phyloP scores from a whole-genome alignment of 345 rosid genomes.

The Brassica juncea region DNA sequence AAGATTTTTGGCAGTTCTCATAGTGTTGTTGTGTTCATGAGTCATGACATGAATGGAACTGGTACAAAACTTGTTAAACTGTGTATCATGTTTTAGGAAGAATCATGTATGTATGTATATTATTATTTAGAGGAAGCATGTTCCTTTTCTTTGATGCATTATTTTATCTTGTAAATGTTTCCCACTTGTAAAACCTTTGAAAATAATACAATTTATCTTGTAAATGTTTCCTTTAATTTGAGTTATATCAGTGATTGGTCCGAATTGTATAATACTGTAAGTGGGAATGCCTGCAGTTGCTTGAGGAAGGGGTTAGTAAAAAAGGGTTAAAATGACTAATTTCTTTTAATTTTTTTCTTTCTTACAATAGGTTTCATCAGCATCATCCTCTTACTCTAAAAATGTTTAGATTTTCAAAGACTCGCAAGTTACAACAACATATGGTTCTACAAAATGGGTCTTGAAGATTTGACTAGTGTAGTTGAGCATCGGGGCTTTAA shows the following conservation, averaged over 20 bases:
- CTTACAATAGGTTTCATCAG: too few species aligned
- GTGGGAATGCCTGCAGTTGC: neutral
- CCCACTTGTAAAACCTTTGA: too few species aligned
- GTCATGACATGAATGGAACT: constrained; percentile 20
- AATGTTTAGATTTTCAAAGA: too few species aligned
- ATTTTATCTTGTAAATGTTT: too few species aligned
- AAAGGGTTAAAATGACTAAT: neutral
- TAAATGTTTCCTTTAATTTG: too few species aligned
- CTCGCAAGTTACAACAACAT: too few species aligned
- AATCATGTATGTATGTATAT: neutral
- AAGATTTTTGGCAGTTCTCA: neutral
- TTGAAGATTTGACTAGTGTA: neutral
- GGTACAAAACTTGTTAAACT: constrained; percentile 8
- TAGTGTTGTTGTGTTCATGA: neutral
- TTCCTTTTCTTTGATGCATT: neutral
- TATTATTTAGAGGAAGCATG: neutral
- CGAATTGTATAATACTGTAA: too few species aligned
- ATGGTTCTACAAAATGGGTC: neutral
- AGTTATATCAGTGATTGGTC: neutral
- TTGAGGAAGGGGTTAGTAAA: neutral
- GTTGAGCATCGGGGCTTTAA: neutral
- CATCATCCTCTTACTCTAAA: too few species aligned
- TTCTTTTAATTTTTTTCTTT: too few species aligned
- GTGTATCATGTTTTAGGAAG: neutral
- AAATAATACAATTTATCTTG: too few species aligned